Percentiles rank a stretch among this genome's conserved stretches.
Conservation (phyloP, 441 rosid species). For the Eutrema salsugineum region DNA sequence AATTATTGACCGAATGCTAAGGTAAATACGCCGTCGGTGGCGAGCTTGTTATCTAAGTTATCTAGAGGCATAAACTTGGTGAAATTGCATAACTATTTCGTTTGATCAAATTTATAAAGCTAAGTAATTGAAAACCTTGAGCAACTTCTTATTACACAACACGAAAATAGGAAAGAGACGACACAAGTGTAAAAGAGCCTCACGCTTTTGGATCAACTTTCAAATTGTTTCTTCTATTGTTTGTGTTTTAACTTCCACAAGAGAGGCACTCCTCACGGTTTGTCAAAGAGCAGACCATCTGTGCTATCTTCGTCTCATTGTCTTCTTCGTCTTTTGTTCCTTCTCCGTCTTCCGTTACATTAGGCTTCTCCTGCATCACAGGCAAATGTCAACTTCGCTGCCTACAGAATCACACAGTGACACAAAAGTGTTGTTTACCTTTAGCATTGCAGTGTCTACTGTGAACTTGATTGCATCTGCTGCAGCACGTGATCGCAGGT, state of each 20-base stretch:
- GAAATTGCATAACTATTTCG: no score
- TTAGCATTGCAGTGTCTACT: conserved; percentile 64
- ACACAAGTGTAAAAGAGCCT: neutral
- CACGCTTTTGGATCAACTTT: neutral
- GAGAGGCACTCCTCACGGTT: conserved; percentile 90
- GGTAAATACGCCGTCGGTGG: neutral
- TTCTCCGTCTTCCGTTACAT: conserved; percentile 29
- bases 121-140: no score
- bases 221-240: neutral
- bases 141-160: neutral
- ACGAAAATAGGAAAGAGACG: neutral
- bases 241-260: conserved; percentile 66
- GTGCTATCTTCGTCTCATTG: conserved; percentile 63
- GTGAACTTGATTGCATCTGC: conserved; percentile 99
- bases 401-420: neutral
- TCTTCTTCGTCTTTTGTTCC: conserved; percentile 25
- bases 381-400: neutral
- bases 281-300: conserved; percentile 81
- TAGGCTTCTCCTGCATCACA: conserved; percentile 39
- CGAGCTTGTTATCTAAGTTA: no score
- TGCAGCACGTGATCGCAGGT: conserved; percentile 82
- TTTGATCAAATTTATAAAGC: no score
- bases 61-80: no score
- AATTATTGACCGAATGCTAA: no score
- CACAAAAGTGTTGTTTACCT: conserved; percentile 33